Evolutionary conservation across 164 flowering plant genomes (phyloP), one percentile per base, ranked within the genome.

Genomic region (Saururus chinensis): DNA sequence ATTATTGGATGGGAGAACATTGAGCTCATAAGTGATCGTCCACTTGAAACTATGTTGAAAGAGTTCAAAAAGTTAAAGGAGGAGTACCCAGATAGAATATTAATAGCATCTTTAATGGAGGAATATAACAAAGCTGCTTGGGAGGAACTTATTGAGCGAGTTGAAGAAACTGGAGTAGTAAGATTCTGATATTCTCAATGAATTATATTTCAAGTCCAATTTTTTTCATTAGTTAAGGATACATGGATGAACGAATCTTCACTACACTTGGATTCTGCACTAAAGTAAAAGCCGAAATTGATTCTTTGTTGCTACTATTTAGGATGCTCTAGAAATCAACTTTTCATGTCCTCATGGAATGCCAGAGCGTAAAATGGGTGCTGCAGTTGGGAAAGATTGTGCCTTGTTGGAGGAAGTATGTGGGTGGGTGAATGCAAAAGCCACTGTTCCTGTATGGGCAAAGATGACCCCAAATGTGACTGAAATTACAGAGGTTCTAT

Each of bases 321-420:
- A 93, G 99, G 99, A 95, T 77, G 97, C 99, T 19, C 61, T 95
- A 63, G 99, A 95, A 68, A 64, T 95, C 57, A 95, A 95, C 67
- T 95, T 91, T 75, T 95, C 99, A 21, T 95, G 99, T 62, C 99
- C 99, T 64, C 99, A 95, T 74, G 99, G 97, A 48, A 95, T 95
- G 97, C 99, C 99, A 21, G 99, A 95, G 77, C 87, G 99, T 40
- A 91, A 76, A 69, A 95, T 95, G 99, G 97, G 99, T 63, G 99
- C 97, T 70, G 99, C 99, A 19, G 95, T 95, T 58, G 99, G 99
- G 16, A 89, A 91, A 75, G 96, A 91, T 76, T 91, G 97, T 74
- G 85, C 67, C 0, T 69, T 95, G 65, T 72, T 95, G 77, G 97
- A 82, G 71, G 99, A 95, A 76, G 87, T 88, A 64, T 87, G 95